Conservation (phyloP, 176 grass and related monocot genomes). For the Oryza meyeriana region DNA sequence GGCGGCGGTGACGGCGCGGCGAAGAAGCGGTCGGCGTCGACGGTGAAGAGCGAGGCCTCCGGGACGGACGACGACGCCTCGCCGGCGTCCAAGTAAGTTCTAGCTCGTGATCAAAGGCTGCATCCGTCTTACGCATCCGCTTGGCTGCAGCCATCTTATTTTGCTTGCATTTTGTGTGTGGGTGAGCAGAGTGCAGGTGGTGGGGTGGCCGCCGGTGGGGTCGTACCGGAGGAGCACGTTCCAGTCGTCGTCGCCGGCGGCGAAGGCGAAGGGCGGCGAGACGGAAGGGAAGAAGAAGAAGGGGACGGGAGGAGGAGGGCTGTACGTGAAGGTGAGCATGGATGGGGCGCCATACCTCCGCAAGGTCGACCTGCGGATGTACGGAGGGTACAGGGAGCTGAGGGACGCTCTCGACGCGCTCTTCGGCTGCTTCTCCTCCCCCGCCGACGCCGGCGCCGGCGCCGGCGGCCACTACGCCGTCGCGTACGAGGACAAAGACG, state of each 20-base stretch:
- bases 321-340: conserved; percentile 75
- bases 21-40: conserved; percentile 15
- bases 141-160: neutral
- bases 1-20: neutral
- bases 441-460: neutral
- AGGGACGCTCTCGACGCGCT: conserved; percentile 41
- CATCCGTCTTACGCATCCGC: neutral
- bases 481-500: conserved; percentile 76
- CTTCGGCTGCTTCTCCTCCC: conserved; percentile 57
- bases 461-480: conserved; percentile 39
- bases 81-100: conserved; percentile 59
- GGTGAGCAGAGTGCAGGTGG: conserved; percentile 49
- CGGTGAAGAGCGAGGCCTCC: conserved; percentile 30
- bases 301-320: neutral
- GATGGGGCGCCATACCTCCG: conserved; percentile 67
- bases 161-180: neutral
- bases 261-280: neutral
- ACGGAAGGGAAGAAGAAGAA: neutral
- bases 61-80: conserved; percentile 27
- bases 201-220: conserved; percentile 69
- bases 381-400: conserved; percentile 56
- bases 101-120: neutral
- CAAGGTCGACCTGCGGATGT: conserved; percentile 65
- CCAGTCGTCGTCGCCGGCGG: neutral
- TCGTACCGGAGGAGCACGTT: conserved; percentile 60